Evolutionary conservation across 2,329 filamentous ascomycete genomes (phyloP).

Genomic region (Talaromyces sp.): DNA sequence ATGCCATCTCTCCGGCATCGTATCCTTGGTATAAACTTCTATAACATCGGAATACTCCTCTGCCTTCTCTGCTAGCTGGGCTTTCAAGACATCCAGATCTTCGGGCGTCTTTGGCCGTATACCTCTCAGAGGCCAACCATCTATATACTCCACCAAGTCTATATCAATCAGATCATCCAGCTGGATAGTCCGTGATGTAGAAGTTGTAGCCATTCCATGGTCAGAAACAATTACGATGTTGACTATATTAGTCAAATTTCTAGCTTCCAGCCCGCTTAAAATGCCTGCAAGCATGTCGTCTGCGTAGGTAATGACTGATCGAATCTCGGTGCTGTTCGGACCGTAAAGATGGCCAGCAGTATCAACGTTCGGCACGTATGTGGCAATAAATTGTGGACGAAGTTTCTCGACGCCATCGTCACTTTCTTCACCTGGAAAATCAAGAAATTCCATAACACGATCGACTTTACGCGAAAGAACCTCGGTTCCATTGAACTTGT

Average conservation of each 20-base stretch:
- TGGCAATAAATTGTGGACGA: constrained; percentile 86
- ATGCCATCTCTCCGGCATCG: constrained; percentile 92
- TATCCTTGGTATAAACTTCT: constrained; percentile 78
- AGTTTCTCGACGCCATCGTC: constrained; percentile 50
- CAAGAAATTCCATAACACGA: constrained; percentile 76
- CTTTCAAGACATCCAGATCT: constrained; percentile 67
- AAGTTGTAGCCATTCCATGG: constrained; percentile 96
- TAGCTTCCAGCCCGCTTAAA: constrained; percentile 69
- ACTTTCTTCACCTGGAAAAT: constrained; percentile 71
- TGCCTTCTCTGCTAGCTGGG: constrained; percentile 54
- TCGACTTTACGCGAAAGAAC: constrained; percentile 70
- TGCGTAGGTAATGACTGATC: constrained; percentile 70
- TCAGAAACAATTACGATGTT: constrained; percentile 97
- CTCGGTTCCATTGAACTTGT: constrained; percentile 80
- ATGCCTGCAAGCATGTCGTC: constrained; percentile 78
- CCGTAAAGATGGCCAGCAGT: constrained; percentile 81
- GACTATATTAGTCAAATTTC: constrained; percentile 84
- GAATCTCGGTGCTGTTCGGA: constrained; percentile 91
- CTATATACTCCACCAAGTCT: constrained; percentile 72
- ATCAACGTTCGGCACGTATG: constrained; percentile 93
- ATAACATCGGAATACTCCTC: constrained; percentile 61
- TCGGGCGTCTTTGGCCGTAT: constrained; percentile 70
- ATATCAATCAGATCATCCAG: constrained; percentile 84
- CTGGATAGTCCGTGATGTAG: constrained; percentile 74
- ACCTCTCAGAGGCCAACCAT: constrained; percentile 92